Conservation (phyloP, 2,329 filamentous ascomycete genomes). For the Chaetomium sp. region DNA sequence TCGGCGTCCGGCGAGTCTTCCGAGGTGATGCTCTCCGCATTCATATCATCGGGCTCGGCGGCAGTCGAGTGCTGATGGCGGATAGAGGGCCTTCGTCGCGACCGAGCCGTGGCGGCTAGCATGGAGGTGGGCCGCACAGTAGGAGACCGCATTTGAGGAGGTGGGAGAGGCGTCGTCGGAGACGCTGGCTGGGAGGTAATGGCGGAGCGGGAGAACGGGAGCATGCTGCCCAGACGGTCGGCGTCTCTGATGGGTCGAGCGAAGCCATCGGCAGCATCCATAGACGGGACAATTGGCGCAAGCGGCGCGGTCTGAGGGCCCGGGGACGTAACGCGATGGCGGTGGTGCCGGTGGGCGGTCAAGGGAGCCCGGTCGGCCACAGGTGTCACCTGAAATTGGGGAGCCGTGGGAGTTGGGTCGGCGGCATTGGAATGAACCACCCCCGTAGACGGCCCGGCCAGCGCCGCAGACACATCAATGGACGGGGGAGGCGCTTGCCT, state of each 20-base stretch:
- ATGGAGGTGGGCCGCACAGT: slow-evolving; percentile 57
- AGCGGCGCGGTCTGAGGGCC: slow-evolving; percentile 61
- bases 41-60: slow-evolving; percentile 84
- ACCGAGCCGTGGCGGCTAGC: slow-evolving; percentile 55
- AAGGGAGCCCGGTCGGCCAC: slow-evolving; percentile 72
- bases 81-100: slow-evolving; percentile 77
- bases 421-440: slow-evolving; percentile 47
- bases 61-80: slow-evolving; percentile 82
- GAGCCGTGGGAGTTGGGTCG: slow-evolving; percentile 63
- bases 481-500: slow-evolving; percentile 82
- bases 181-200: slow-evolving; percentile 88
- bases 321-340: slow-evolving; percentile 52
- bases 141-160: slow-evolving; percentile 62
- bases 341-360: slow-evolving; percentile 36
- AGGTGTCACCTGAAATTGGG: slow-evolving; percentile 67
- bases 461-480: slow-evolving; percentile 71
- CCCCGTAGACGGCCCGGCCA: slow-evolving; percentile 50
- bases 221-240: slow-evolving; percentile 83
- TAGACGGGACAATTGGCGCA: slow-evolving; percentile 65
- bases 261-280: slow-evolving; percentile 72
- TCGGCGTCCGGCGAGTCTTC: slow-evolving; percentile 76
- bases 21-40: slow-evolving; percentile 79
- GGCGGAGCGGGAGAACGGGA: slow-evolving; percentile 67
- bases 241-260: slow-evolving; percentile 79
- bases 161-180: slow-evolving; percentile 79